These are phyloP conservation scores for Cordyceps cicadae DNA, from an alignment of 2,329 filamentous ascomycete genomes.

Conservation along the genomic window DNA sequence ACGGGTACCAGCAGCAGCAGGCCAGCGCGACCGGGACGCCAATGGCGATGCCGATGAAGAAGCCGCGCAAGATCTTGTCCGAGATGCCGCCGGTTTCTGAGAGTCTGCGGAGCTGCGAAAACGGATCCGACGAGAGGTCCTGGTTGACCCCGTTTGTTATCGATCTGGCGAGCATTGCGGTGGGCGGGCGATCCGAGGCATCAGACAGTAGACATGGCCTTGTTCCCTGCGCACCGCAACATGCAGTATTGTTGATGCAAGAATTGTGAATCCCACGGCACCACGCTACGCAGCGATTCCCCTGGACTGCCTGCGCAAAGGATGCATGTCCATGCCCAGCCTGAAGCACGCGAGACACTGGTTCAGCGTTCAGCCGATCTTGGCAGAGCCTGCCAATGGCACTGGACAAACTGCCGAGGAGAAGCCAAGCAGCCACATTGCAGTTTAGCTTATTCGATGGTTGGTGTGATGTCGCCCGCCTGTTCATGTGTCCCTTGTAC, in stretches of 20 bases:
- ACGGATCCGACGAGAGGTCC: neutral
- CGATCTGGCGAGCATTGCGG: neutral
- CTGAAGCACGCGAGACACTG: neutral
- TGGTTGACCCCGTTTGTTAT: neutral
- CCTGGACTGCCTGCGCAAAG: too few relatives aligned
- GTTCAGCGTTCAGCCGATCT: neutral
- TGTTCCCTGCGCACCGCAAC: neutral
- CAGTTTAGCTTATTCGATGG: too few relatives aligned
- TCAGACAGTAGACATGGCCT: neutral
- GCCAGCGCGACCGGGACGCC: slow-evolving; percentile 6
- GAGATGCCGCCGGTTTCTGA: neutral
- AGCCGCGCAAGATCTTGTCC: slow-evolving; percentile 8
- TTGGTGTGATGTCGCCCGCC: too few relatives aligned
- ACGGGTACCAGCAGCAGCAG: slow-evolving; percentile 11
- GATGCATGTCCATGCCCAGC: neutral
- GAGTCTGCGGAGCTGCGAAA: neutral
- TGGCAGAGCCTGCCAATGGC: neutral
- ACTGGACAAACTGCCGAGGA: neutral
- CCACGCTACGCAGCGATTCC: neutral
- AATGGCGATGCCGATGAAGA: slow-evolving; percentile 10
- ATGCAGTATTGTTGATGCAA: neutral
- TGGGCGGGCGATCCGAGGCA: neutral
- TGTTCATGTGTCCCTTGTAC: too few relatives aligned
- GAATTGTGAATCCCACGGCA: neutral
- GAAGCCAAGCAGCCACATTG: neutral